Base-by-base conservation (phyloP, 768 basidiomycete species). In the Harrya chromipes region DNA sequence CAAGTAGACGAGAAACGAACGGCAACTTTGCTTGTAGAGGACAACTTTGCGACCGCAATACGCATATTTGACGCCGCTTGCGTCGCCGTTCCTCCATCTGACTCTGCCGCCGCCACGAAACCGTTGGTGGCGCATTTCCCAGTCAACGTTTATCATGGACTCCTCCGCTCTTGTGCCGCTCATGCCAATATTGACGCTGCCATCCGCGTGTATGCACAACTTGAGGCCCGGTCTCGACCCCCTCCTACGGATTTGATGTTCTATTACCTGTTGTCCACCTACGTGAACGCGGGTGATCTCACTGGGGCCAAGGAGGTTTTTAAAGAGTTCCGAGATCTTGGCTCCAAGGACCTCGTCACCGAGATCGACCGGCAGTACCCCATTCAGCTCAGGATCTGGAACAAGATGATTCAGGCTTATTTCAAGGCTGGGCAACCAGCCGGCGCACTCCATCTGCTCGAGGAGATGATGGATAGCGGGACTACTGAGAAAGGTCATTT, bases 331-430 rank as follows among this genome's bases (percentile, higher is more conserved):
- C 63, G 70, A 39, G 44, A 62, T 12, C 76, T 79, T 4, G 71
- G 72, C 20, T 54, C 67, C 11, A 60, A 62, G 0, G 76, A 74
- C 8, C 65, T 61, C 8, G 45, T 64, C 14, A 43, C 46, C 5
- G 46, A 46, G 38, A 60, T 64, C 47, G 66, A 52, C 10, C 43
- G 53, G 21, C 40, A 49, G 41, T 50, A 46, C 26, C 62, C 66
- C 26, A 67, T 70, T 19, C 74, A 77, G 43, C 68, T 85, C 39
- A 62, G 72, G 34, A 70, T 84, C 2, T 92, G 82, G 81, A 87
- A 89, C 56, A 72, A 78, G 58, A 90, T 91, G 84, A 81, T 94
- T 31, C 75, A 82, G 41, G 77, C 83, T 0, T 85, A 88, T 65
- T 85, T 94, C 73, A 75, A 72, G 34, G 77, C 72, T 34, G 82